Percentiles rank a stretch among this genome's conserved stretches.
These are phyloP conservation scores for Venturia pyrina DNA, from an alignment of 2,329 filamentous ascomycete genomes.

Conservation along the genomic window DNA sequence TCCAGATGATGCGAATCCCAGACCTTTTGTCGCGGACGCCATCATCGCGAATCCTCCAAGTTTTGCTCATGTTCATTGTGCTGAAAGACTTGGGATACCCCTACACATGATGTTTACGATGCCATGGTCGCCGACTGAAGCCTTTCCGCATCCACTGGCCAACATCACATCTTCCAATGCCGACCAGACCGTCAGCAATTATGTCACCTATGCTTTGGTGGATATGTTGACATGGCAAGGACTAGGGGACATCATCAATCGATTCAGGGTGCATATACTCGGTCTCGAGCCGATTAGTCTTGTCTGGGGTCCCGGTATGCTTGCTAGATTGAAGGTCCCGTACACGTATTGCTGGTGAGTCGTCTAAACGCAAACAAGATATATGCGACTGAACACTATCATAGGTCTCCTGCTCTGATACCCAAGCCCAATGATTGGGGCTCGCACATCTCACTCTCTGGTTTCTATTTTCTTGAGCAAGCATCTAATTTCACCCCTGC, in stretches of 20 bases:
- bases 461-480: constrained; percentile 31
- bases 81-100: constrained; percentile 14
- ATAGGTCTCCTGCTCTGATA: constrained; percentile 14
- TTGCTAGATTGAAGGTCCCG: constrained; percentile 13
- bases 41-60: constrained; percentile 16
- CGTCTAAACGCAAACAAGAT: background rate
- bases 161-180: constrained; percentile 65
- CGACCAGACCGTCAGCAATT: constrained; percentile 64
- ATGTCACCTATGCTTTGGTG: constrained; percentile 69
- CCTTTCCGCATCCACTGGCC: constrained; percentile 66
- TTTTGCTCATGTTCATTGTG: constrained; percentile 15
- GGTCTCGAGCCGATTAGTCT: constrained; percentile 54
- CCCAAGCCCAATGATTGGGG: constrained; percentile 20
- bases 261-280: constrained; percentile 59
- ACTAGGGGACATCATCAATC: constrained; percentile 67
- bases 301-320: constrained; percentile 14
- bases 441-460: constrained; percentile 30
- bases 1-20: background rate
- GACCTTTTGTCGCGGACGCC: constrained; percentile 15
- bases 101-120: constrained; percentile 16
- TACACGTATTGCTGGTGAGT: constrained; percentile 15
- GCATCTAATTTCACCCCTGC: constrained; percentile 30
- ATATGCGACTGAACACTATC: background rate
- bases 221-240: constrained; percentile 62
- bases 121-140: constrained; percentile 15